Base-by-base conservation (phyloP, 2,329 filamentous ascomycete genomes). In the Colletotrichum lupini region DNA sequence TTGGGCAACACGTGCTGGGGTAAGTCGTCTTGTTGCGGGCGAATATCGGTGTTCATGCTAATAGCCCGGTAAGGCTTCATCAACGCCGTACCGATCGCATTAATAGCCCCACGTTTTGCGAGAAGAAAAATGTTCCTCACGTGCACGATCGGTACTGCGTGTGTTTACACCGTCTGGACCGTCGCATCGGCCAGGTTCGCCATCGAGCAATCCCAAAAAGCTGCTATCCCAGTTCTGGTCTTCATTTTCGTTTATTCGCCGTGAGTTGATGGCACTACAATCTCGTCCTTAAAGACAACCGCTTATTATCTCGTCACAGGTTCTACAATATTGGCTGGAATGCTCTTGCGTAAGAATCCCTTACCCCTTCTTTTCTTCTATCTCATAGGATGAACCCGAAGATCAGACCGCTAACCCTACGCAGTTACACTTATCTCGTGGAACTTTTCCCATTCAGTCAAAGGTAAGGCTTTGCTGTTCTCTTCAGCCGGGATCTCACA, bases 221-320 rank as follows among this genome's bases (percentile, higher is more conserved):
- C 81, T 3, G 82, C 80, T n/a, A 81, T 83, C 32, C 79, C 81
- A 2, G 83, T 84, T 2, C 73, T 85, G n/a, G 81, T 83, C 6
- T 84, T 84, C 56, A 85, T 85, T 7, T 86, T 82, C 70, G 76
- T 83, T n/a, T 85, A 85, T 68, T 84, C 81, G 0, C 80, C 75
- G 80, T 82, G 68, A 76, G 80, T 76, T 2, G 16, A 12, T 46
- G 7, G 42, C 9, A 28, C 1, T 4, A 8, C 24, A 24, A 4
- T n/a, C 5, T 24, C 6, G 2, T 24, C 12, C 12, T 55, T 28
- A 22, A 28, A 4, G 30, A 24, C n/a, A 46, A 3, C 8, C 35
- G 14, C 58, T 64, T 22, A 68, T n/a, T 24, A 19, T n/a, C 2
- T 28, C 9, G 8, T 2, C 16, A 1, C 3, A 73, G 70, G 22